phyloP scores from a whole-genome alignment of 768 basidiomycete genomes.

The Boletales sp. region DNA sequence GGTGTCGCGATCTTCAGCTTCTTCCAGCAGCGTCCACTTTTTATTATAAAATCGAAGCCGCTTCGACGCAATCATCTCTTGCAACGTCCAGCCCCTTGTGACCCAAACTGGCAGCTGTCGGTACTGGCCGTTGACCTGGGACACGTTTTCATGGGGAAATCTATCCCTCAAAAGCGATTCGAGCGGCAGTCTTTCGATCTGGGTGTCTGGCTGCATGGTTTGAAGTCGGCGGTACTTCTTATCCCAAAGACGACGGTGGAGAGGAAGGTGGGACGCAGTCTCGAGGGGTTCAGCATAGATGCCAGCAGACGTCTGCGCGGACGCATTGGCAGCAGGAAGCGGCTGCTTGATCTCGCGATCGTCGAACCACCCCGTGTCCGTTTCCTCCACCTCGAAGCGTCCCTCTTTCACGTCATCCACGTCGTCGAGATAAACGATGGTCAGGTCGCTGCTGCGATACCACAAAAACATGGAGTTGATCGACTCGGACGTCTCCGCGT shows the following conservation, averaged over 20 bases:
- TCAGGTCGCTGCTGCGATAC: constrained; percentile 24
- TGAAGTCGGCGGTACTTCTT: not conserved
- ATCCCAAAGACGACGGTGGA: constrained; percentile 5
- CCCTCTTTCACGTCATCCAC: constrained; percentile 21
- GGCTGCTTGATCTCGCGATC: constrained; percentile 15
- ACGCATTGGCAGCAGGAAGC: constrained; percentile 5
- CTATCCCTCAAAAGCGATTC: constrained; percentile 6
- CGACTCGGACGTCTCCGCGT: constrained; percentile 24
- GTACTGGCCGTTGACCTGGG: constrained; percentile 1
- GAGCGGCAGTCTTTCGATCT: constrained; percentile 16
- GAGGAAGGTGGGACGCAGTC: constrained; percentile 2
- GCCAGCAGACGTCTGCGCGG: not conserved
- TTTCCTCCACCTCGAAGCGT: constrained; percentile 3
- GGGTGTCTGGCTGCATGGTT: constrained; percentile 15
- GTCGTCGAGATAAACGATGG: constrained; percentile 28
- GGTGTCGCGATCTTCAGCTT: constrained; percentile 14
- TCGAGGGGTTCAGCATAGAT: not conserved
- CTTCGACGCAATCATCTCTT: constrained; percentile 25
- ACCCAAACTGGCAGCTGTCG: constrained; percentile 15
- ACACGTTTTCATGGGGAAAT: not conserved
- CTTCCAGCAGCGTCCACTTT: constrained; percentile 23
- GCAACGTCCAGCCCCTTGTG: constrained; percentile 26
- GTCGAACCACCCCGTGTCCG: constrained; percentile 10
- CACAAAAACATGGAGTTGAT: constrained; percentile 29
- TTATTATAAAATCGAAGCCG: constrained; percentile 27